phyloP scores from a whole-genome alignment of 1,139 yeast genomes.

The Diutina ranongensis region DNA sequence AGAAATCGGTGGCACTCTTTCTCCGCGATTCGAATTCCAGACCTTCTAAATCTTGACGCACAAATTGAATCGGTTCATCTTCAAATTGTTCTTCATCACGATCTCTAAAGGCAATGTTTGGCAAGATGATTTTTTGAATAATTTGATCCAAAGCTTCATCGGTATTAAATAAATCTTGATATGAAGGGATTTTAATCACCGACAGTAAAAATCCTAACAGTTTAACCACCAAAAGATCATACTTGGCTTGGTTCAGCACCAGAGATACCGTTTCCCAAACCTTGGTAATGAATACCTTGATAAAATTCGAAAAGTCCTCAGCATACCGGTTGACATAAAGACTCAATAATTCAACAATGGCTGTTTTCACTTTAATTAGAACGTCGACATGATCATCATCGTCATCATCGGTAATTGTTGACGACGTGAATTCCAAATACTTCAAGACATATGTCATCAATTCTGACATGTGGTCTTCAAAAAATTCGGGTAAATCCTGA shows the following conservation, averaged over 20 bases:
- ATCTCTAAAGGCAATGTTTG: conserved; percentile 76
- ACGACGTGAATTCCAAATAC: conserved; percentile 53
- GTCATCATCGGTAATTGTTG: conserved; percentile 40
- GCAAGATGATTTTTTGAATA: conserved; percentile 73
- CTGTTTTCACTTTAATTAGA: conserved; percentile 64
- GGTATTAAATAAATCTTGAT: conserved; percentile 48
- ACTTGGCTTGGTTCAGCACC: conserved; percentile 61
- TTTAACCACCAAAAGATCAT: conserved; percentile 75
- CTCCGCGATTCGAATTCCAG: conserved; percentile 89
- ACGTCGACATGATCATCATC: conserved; percentile 69
- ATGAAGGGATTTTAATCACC: conserved; percentile 59
- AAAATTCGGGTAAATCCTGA: conserved; percentile 96
- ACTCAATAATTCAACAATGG: conserved; percentile 76
- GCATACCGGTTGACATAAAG: conserved; percentile 85
- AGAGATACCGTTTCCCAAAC: conserved; percentile 70
- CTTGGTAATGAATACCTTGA: conserved; percentile 68
- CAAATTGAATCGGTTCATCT: conserved; percentile 92
- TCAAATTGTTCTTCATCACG: conserved; percentile 88
- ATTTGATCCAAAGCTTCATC: conserved; percentile 66
- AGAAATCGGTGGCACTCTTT: conserved; percentile 81
- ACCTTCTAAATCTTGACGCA: conserved; percentile 89
- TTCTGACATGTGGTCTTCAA: conserved; percentile 74
- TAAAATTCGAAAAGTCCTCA: conserved; percentile 72
- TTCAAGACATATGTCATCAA: conserved; percentile 80
- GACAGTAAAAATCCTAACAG: conserved; percentile 75